Evolutionary conservation across 768 basidiomycete species (phyloP).

Genomic region (Kondoa subrosea): DNA sequence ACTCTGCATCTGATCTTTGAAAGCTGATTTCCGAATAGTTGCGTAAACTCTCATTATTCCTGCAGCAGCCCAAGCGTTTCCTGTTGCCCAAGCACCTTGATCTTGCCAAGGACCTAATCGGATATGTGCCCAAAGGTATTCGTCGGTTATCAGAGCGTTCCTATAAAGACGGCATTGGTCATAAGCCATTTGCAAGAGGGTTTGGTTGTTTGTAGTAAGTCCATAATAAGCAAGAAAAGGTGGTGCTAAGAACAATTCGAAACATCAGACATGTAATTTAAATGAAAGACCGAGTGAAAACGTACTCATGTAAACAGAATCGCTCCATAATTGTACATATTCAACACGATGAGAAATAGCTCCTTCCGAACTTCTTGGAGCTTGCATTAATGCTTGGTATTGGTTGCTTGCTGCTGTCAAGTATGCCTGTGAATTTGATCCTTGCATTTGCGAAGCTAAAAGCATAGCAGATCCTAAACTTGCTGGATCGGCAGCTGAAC

Average conservation of each 20-base stretch:
- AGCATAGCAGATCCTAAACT: slow-evolving; percentile 23
- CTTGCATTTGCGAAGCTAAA: slow-evolving; percentile 9
- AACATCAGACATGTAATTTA: no score
- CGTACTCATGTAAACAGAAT: slow-evolving; percentile 37
- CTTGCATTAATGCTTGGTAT: slow-evolving; percentile 37
- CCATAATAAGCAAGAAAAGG: slow-evolving; percentile 69
- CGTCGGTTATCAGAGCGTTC: slow-evolving; percentile 38
- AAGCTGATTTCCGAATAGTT: slow-evolving; percentile 52
- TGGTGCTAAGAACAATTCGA: slow-evolving; percentile 17
- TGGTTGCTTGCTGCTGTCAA: slow-evolving; percentile 33
- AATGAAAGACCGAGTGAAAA: no score
- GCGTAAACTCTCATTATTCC: slow-evolving; percentile 69
- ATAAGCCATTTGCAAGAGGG: slow-evolving; percentile 49
- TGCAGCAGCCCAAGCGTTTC: slow-evolving; percentile 76
- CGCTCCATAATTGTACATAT: slow-evolving; percentile 37
- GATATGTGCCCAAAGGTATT: slow-evolving; percentile 58
- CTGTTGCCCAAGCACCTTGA: slow-evolving; percentile 55
- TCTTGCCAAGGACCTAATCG: slow-evolving; percentile 43
- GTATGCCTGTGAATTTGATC: slow-evolving; percentile 2
- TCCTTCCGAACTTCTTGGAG: slow-evolving; percentile 34
- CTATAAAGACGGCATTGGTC: slow-evolving; percentile 58
- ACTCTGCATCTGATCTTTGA: slow-evolving; percentile 21
- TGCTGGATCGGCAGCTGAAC: slow-evolving; percentile 55
- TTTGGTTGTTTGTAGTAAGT: slow-evolving; percentile 40
- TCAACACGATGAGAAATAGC: slow-evolving; percentile 56